These are phyloP conservation scores for Melampsora allii-populina DNA, from an alignment of 1,284 basidiomycete species.

Conservation along the genomic window DNA sequence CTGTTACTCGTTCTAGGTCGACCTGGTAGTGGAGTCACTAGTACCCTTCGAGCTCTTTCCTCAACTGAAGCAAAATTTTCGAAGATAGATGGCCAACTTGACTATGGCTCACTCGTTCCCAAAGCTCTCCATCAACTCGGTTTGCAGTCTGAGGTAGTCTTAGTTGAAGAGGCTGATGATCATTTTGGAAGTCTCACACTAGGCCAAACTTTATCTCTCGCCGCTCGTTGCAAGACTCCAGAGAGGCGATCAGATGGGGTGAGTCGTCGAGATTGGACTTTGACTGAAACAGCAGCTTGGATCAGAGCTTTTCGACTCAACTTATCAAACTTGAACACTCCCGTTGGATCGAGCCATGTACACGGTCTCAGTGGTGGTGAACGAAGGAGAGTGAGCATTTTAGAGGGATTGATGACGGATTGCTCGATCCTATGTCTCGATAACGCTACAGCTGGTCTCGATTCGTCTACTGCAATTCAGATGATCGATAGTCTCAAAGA, in stretches of 20 bases:
- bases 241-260: background rate
- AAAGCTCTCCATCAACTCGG: conserved; percentile 41
- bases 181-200: conserved; percentile 27
- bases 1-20: conserved; percentile 37
- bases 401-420: conserved; percentile 18
- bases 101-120: conserved; percentile 46
- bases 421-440: conserved; percentile 33
- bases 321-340: conserved; percentile 4
- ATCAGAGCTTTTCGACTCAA: conserved; percentile 16
- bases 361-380: conserved; percentile 40
- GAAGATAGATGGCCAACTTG: conserved; percentile 45
- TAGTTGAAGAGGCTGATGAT: conserved; percentile 37
- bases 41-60: conserved; percentile 35
- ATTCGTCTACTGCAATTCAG: conserved; percentile 32
- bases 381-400: conserved; percentile 35
- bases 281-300: conserved; percentile 18
- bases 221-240: conserved; percentile 28
- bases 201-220: conserved; percentile 13
- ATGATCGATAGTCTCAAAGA: conserved; percentile 37
- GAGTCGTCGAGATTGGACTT: background rate
- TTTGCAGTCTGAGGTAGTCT: conserved; percentile 5
- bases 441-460: conserved; percentile 38
- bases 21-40: conserved; percentile 42
- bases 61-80: conserved; percentile 45
- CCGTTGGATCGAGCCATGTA: conserved; percentile 20